Evolutionary conservation across 495 filamentous ascomycete species (phyloP), one percentile per base, ranked within the genome.

Genomic region (Penicillium psychrofluorescens): DNA sequence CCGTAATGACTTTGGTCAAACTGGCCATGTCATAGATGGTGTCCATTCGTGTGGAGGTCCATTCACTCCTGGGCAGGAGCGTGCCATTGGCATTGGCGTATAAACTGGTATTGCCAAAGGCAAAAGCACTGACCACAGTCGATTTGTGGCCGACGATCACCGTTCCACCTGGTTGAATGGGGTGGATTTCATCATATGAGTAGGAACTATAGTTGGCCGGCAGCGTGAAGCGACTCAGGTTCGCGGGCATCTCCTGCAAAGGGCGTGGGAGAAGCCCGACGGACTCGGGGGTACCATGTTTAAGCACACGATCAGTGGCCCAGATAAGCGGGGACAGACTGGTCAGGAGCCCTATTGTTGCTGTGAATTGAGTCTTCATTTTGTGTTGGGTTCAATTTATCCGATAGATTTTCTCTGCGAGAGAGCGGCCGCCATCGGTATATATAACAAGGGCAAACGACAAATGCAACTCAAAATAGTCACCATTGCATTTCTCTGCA

Each of bases 21-120:
- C 58, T 61, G 22, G 58, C 58, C 52, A 61, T 55, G 31, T 61
- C 55, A 37, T 58, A 58, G 6, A 61, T 55, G 1, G 58, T 61
- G 31, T 61, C 49, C 27, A 58, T 46, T 11, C 38, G 43, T 27
- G 55, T 29, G 7, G 54, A 38, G 30, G 46, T 45, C 42, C 42
- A 40, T 16, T 53, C 46, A 14, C 44, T 8, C 12, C 12, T n/a
- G 11, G 55, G 49, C 10, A 61, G 46, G 27, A 55, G 41, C 11
- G 55, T 58, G 15, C 57, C 58, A 36, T 55, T 51, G 38, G 56
- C 49, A 41, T 54, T 42, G 30, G 58, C 55, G 34, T 58, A 61
- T 27, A 58, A 36, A 36, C 48, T 58, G 12, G 45, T 37, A 36
- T 61, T 54, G 27, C 58, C 58, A 30, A 61, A 55, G 6, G 58